phyloP scores from a whole-genome alignment of 2,329 filamentous ascomycete genomes.

The Alternaria angustiovoidea region DNA sequence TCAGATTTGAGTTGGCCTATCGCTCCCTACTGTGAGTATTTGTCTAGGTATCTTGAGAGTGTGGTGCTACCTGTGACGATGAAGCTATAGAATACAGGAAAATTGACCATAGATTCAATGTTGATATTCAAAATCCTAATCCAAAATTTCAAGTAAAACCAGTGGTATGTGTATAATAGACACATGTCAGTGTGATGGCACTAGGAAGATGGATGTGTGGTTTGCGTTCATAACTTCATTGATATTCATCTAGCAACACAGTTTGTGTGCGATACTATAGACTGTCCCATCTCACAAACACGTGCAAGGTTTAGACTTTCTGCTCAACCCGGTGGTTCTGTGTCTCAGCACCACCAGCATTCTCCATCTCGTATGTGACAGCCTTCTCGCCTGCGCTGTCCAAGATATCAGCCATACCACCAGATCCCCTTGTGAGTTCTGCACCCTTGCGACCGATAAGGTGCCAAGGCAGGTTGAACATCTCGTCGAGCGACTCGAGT shows the following conservation, averaged over 20 bases:
- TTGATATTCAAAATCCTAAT: fast-evolving
- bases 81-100: background rate
- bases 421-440: constrained; percentile 41
- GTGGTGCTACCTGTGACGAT: background rate
- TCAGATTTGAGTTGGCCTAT: background rate
- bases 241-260: background rate
- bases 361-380: constrained; percentile 38
- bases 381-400: constrained; percentile 47
- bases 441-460: constrained; percentile 66
- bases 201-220: background rate
- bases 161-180: background rate
- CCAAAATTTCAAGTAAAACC: too few relatives aligned
- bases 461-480: constrained; percentile 79
- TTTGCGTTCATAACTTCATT: background rate
- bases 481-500: constrained; percentile 73
- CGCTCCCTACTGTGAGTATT: background rate
- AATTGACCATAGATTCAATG: background rate
- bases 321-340: constrained; percentile 25
- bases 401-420: constrained; percentile 44
- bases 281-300: background rate
- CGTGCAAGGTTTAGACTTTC: constrained; percentile 22
- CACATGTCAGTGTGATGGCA: too few relatives aligned
- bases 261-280: background rate
- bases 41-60: background rate
- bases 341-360: constrained; percentile 19